Conservation (phyloP, 306 rosid species). For the Rubus parviflorus region DNA sequence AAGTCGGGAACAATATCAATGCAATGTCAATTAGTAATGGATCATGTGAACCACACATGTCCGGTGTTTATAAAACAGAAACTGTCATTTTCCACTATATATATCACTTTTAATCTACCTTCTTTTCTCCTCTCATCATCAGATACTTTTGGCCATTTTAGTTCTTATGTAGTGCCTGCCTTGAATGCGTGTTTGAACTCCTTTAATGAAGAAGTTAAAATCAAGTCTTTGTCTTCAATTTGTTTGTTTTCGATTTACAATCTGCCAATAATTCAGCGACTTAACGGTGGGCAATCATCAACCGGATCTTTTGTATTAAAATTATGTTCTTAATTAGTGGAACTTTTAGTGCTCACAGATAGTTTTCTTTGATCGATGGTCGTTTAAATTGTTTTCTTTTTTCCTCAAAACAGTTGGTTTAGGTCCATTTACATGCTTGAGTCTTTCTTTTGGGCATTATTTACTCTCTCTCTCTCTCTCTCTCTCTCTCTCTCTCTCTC, state of each 20-base stretch:
- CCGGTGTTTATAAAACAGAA: too few species aligned
- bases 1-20: too few species aligned
- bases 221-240: constrained; percentile 25
- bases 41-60: too few species aligned
- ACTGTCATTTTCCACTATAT: too few species aligned
- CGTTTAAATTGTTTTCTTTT: constrained; percentile 30
- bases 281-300: constrained; percentile 20
- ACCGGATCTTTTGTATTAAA: constrained; percentile 31
- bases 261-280: constrained; percentile 37
- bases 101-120: constrained; percentile 34
- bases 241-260: constrained; percentile 30
- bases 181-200: constrained; percentile 28
- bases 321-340: constrained; percentile 37
- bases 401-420: constrained; percentile 25
- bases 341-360: constrained; percentile 35
- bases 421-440: constrained; percentile 10
- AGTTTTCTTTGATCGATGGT: constrained; percentile 21
- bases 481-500: background rate
- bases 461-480: constrained; percentile 25
- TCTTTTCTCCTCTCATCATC: constrained; percentile 15
- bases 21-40: too few species aligned
- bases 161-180: constrained; percentile 1
- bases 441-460: constrained; percentile 49
- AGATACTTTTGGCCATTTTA: constrained; percentile 27
- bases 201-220: constrained; percentile 20